phyloP scores from a whole-genome alignment of 768 basidiomycete genomes.

The Termitomyces sp. region DNA sequence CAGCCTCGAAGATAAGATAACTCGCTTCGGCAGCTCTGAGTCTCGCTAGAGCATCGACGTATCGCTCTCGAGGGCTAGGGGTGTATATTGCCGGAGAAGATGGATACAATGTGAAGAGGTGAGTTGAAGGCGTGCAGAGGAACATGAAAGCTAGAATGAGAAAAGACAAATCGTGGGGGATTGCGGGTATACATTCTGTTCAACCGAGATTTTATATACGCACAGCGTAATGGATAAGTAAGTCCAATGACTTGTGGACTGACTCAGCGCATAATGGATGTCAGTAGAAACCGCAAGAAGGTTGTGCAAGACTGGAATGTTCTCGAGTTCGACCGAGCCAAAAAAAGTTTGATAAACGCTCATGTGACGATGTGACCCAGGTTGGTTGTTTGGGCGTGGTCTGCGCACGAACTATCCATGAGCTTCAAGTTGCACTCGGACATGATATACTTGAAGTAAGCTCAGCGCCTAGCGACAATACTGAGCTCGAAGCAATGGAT shows the following conservation, averaged over 20 bases:
- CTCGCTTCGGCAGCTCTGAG: slow-evolving; percentile 29
- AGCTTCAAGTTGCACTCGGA: too few species aligned
- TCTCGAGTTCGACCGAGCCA: neutral
- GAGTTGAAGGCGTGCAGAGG: neutral
- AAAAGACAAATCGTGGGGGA: neutral
- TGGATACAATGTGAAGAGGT: neutral
- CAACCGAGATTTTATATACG: neutral
- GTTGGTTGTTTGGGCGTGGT: too few species aligned
- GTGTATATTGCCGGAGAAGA: neutral
- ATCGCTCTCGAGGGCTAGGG: slow-evolving; percentile 23
- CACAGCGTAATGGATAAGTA: neutral
- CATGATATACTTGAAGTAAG: too few species aligned
- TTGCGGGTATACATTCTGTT: neutral
- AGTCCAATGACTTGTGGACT: neutral
- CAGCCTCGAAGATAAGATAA: slow-evolving; percentile 25
- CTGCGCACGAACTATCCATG: too few species aligned
- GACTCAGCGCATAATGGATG: neutral
- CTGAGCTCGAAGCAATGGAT: too few species aligned
- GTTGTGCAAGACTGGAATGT: neutral
- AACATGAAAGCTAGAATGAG: neutral
- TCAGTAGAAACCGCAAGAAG: neutral
- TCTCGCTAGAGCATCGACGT: slow-evolving; percentile 29
- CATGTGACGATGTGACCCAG: too few species aligned
- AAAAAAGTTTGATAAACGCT: neutral
- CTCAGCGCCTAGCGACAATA: too few species aligned